Base-by-base conservation (phyloP, 805 yeast species). In the Pichia insulana region DNA sequence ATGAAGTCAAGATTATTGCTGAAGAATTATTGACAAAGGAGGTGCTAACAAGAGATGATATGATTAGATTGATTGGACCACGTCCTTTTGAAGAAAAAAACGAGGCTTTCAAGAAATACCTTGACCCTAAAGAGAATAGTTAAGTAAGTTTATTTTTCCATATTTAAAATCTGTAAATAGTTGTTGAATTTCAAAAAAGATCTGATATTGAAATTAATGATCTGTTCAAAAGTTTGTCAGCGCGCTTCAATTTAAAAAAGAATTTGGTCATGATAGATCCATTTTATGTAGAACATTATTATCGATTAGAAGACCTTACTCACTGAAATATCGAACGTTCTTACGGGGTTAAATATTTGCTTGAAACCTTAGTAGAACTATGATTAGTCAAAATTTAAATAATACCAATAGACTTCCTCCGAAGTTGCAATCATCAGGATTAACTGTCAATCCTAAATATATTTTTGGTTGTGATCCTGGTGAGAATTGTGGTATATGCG, bases 1-100 rank as follows among this genome's bases (percentile, higher is more conserved):
- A 68, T 5, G 92, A 83, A 46, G 87, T 92, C 31, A 89, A 79
- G 49, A 68, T 76, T 48, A 89, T 94, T 33, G 98, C 98, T 1
- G 82, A 89, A 59, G 87, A 86, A 54, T 69, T 92, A 48, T 73
- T 90, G 55, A 64, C 71, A 42, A 88, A 90, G 61, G 99, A 92
- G 62, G 95, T 87, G 13, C 72, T 92, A 22, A 86, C 96, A 4
- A 77, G 98, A 61, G 94, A 86, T 53, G 98, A 92, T 58, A 87
- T 92, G 94, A 79, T 89, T 45, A 71, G 84, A 41, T 60, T 92
- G 41, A 65, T 92, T 37, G 99, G 99, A 11, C 83, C 83, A 59
- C 74, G 99, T 48, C 96, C 96, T 11, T 92, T 83, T 71, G 82
- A 85, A 18, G 96, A 88, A 59, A 80, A 76, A 49, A 88, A 86